Conservation (phyloP, 305 asterid genomes). For the Plantago coronopus region DNA sequence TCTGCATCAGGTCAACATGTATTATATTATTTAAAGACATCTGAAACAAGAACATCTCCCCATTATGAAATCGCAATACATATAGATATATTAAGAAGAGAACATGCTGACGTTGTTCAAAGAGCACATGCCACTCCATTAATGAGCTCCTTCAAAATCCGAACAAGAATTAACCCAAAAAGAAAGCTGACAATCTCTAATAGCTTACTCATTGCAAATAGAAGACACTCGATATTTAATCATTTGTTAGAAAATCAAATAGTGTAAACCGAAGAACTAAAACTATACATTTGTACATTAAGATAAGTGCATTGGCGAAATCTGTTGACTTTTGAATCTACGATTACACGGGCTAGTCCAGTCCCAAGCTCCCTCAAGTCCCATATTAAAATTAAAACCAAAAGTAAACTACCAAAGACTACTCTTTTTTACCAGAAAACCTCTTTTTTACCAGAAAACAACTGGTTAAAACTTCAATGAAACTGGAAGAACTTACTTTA, state of each 20-base stretch:
- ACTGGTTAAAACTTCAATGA: too few relatives aligned
- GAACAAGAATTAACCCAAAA: not conserved
- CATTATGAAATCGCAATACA: not conserved
- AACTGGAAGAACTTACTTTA: too few relatives aligned
- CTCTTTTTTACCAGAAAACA: too few relatives aligned
- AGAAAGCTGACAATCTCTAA: not conserved
- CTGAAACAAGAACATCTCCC: slow-evolving; percentile 1
- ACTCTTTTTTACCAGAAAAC: too few relatives aligned
- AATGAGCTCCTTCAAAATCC: not conserved
- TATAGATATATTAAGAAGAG: slow-evolving; percentile 7
- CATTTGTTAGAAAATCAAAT: not conserved
- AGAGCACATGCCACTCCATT: not conserved
- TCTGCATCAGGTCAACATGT: slow-evolving; percentile 44
- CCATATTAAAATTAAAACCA: too few relatives aligned
- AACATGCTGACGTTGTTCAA: not conserved
- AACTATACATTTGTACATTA: too few relatives aligned
- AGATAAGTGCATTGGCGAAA: too few relatives aligned
- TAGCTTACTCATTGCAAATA: not conserved
- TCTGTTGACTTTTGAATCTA: too few relatives aligned
- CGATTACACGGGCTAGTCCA: too few relatives aligned
- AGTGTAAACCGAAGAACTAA: too few relatives aligned
- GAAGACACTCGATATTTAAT: not conserved
- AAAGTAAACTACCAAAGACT: too few relatives aligned
- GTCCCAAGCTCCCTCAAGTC: too few relatives aligned
- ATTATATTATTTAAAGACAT: slow-evolving; percentile 13